Conservation (phyloP, 2,329 filamentous ascomycete genomes). For the Fusarium mangiferae region DNA sequence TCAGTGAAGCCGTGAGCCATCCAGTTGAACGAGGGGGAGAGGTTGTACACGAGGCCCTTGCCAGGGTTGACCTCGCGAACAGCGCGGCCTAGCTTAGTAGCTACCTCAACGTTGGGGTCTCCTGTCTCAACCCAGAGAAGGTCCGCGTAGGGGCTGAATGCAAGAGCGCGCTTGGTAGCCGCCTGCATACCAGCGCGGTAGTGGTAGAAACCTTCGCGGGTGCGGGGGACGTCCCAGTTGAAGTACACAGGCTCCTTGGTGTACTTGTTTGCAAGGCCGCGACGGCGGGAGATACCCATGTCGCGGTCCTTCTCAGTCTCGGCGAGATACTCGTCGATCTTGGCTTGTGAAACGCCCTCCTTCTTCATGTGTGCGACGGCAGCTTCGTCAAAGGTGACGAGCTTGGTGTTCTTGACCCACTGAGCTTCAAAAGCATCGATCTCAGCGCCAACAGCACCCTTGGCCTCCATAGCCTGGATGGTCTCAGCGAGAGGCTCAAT, state of each 20-base stretch:
- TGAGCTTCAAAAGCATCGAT: slow-evolving; percentile 87
- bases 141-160: slow-evolving; percentile 92
- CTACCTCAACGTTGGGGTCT: slow-evolving; percentile 83
- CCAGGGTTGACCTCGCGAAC: slow-evolving; percentile 76
- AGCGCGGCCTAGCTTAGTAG: slow-evolving; percentile 76
- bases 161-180: slow-evolving; percentile 91
- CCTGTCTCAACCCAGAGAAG: slow-evolving; percentile 98
- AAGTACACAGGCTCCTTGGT: slow-evolving; percentile 78
- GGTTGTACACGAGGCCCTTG: slow-evolving; percentile 96
- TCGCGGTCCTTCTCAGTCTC: slow-evolving; percentile 72
- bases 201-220: slow-evolving; percentile 93
- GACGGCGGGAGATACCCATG: slow-evolving; percentile 81
- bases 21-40: slow-evolving; percentile 98
- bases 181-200: slow-evolving; percentile 85
- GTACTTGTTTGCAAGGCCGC: slow-evolving; percentile 75
- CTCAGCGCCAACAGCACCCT: slow-evolving; percentile 79
- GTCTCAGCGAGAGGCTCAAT: slow-evolving; percentile 86
- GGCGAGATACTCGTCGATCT: slow-evolving; percentile 74
- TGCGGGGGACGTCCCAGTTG: slow-evolving; percentile 91
- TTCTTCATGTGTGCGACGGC: slow-evolving; percentile 77
- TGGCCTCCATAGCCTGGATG: slow-evolving; percentile 87
- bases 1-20: slow-evolving; percentile 92
- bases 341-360: slow-evolving; percentile 70
- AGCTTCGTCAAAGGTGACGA: slow-evolving; percentile 93
- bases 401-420: slow-evolving; percentile 87